phyloP scores from a whole-genome alignment of 2,329 filamentous ascomycete species.

The Aureobasidium zeae region DNA sequence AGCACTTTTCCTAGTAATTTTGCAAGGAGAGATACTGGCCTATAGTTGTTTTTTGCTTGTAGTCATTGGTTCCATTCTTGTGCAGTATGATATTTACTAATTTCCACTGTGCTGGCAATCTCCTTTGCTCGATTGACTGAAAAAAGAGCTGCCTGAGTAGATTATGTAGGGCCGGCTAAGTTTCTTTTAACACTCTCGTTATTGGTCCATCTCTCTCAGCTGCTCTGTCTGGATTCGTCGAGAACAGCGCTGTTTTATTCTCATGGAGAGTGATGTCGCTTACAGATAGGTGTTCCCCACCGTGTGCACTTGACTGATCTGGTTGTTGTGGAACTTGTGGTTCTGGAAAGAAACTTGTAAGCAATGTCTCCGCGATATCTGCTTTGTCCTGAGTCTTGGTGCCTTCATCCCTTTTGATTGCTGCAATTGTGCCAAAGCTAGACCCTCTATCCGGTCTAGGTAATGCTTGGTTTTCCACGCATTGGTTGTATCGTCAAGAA shows the following conservation, averaged over 20 bases:
- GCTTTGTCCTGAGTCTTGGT: constrained; percentile 10
- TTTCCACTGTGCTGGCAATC: constrained; percentile 22
- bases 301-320: neutral
- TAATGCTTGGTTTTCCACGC: constrained; percentile 7
- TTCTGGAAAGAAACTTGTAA: constrained; percentile 10
- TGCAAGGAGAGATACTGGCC: constrained; percentile 24
- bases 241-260: neutral
- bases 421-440: constrained; percentile 8
- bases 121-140: no score
- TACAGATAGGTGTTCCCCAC: neutral
- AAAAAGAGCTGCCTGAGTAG: no score
- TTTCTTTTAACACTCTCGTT: constrained; percentile 21
- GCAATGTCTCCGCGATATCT: constrained; percentile 4
- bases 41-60: constrained; percentile 24
- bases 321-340: neutral
- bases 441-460: neutral
- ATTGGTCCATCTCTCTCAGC: constrained; percentile 17
- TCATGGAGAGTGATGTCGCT: neutral
- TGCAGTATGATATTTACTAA: constrained; percentile 24
- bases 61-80: constrained; percentile 21
- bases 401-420: neutral
- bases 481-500: constrained; percentile 8
- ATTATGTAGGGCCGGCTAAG: constrained; percentile 22
- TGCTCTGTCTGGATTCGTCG: constrained; percentile 16
- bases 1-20: constrained; percentile 26